A percentile compares a stretch with the other conserved stretches of the same genome.
phyloP scores from a whole-genome alignment of 2,329 filamentous ascomycete genomes.

The Botrytis hyacinthi region DNA sequence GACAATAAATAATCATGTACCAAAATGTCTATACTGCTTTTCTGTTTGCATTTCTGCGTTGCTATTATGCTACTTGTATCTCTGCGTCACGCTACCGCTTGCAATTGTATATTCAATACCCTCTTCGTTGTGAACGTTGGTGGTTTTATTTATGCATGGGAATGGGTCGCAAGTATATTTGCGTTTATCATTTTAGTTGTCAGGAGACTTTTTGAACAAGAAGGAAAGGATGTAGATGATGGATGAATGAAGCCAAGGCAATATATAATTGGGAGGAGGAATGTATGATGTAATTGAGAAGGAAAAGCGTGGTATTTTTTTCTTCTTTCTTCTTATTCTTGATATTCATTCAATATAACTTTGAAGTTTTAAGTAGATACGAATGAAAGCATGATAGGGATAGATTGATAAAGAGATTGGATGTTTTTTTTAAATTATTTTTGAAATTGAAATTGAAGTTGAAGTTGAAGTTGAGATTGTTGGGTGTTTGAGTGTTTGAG shows the following conservation, averaged over 20 bases:
- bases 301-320: neutral
- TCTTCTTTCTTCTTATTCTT: neutral
- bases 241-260: neutral
- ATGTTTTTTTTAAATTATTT: too few species aligned
- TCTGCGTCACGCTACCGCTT: slow-evolving; percentile 6
- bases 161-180: neutral
- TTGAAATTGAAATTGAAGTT: too few species aligned
- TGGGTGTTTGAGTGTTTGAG: too few species aligned
- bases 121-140: slow-evolving; percentile 12
- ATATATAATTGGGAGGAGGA: neutral
- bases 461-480: too few species aligned
- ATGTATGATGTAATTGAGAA: neutral
- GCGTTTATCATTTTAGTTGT: neutral
- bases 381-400: neutral
- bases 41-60: slow-evolving; percentile 16
- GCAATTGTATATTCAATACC: slow-evolving; percentile 11
- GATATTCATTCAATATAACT: neutral
- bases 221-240: neutral
- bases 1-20: slow-evolving; percentile 27
- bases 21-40: slow-evolving; percentile 24
- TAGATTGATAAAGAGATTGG: neutral
- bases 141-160: slow-evolving; percentile 15
- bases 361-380: neutral
- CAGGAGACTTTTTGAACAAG: neutral
- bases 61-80: slow-evolving; percentile 5